phyloP scores from a whole-genome alignment of 2,329 filamentous ascomycete genomes.

The Fusarium pseudocircinatum region DNA sequence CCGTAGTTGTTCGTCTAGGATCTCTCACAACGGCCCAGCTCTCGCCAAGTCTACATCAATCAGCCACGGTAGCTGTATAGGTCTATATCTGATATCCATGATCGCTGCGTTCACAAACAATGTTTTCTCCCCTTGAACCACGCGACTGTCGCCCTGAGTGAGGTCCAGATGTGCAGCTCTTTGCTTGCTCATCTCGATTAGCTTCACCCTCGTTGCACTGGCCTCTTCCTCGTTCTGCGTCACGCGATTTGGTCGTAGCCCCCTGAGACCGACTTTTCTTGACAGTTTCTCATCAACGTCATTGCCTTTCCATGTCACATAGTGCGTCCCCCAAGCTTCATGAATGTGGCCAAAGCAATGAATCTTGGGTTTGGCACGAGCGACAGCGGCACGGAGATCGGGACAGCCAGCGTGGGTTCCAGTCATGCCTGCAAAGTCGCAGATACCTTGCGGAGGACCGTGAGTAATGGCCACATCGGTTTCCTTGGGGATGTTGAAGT shows the following conservation, averaged over 20 bases:
- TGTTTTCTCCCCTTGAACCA: slow-evolving; percentile 57
- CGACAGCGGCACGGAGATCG: slow-evolving; percentile 57
- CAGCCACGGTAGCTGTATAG: slow-evolving; percentile 62
- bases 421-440: slow-evolving; percentile 51
- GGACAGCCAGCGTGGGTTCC: slow-evolving; percentile 53
- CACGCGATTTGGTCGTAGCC: slow-evolving; percentile 32
- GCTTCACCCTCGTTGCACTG: slow-evolving; percentile 19
- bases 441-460: slow-evolving; percentile 61
- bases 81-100: slow-evolving; percentile 53
- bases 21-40: neutral
- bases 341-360: slow-evolving; percentile 71
- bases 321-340: slow-evolving; percentile 65
- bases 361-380: slow-evolving; percentile 54
- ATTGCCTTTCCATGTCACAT: slow-evolving; percentile 59
- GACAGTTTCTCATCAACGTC: slow-evolving; percentile 56
- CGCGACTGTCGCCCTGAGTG: slow-evolving; percentile 43
- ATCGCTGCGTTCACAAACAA: slow-evolving; percentile 70
- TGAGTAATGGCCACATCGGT: slow-evolving; percentile 64
- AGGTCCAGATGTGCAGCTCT: slow-evolving; percentile 52
- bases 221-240: slow-evolving; percentile 27
- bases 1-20: neutral
- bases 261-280: slow-evolving; percentile 47
- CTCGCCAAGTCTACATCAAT: slow-evolving; percentile 58
- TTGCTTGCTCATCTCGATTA: slow-evolving; percentile 38
- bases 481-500: slow-evolving; percentile 47